Conservation (phyloP, 2,329 filamentous ascomycete genomes). For the Nigrospora oryzae region DNA sequence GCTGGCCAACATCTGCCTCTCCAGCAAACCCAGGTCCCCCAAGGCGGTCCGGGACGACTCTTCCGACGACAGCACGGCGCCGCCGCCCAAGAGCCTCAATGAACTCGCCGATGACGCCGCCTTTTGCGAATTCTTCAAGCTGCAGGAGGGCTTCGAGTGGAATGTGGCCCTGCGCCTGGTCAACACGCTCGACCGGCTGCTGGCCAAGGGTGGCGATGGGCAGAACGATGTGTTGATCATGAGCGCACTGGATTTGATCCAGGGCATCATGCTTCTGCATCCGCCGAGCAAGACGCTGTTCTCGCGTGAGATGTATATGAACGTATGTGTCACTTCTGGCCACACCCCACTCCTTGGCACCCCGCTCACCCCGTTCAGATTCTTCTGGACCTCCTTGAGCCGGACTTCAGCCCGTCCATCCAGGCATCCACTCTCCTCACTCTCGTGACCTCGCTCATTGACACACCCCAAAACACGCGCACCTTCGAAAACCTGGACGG, state of each 20-base stretch:
- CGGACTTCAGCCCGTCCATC: constrained; percentile 83
- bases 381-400: constrained; percentile 88
- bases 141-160: constrained; percentile 97
- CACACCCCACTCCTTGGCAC: constrained; percentile 1
- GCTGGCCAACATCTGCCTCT: constrained; percentile 88
- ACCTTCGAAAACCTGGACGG: constrained; percentile 90
- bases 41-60: constrained; percentile 8
- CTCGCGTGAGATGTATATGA: constrained; percentile 88
- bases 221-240: constrained; percentile 85
- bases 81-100: constrained; percentile 51
- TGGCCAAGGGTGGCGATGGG: constrained; percentile 74
- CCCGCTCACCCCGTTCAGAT: constrained; percentile 38
- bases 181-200: constrained; percentile 73
- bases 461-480: constrained; percentile 79
- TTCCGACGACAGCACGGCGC: constrained; percentile 15
- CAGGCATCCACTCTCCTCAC: constrained; percentile 86
- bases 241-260: constrained; percentile 78
- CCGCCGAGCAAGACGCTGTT: constrained; percentile 85
- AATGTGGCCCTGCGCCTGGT: constrained; percentile 86
- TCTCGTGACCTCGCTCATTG: constrained; percentile 80
- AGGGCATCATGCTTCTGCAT: constrained; percentile 81
- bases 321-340: constrained; percentile 42
- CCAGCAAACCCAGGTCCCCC: constrained; percentile 24
- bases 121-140: constrained; percentile 90
- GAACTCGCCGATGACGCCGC: constrained; percentile 76